Base-by-base conservation (phyloP, 1,284 basidiomycete species). In the Ustilago tritici region DNA sequence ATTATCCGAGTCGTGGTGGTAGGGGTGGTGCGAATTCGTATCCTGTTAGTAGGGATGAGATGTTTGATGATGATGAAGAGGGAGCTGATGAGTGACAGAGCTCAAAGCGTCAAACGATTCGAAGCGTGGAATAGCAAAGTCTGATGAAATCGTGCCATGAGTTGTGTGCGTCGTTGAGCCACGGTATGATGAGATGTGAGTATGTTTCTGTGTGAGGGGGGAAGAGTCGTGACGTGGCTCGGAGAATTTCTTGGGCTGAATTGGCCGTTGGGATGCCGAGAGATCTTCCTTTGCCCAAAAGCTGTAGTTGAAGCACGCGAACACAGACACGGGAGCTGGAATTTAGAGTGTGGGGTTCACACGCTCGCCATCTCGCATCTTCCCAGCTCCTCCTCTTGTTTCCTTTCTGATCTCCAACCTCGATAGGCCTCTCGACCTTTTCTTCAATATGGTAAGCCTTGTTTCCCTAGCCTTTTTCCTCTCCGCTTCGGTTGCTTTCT, bases 11-110 rank as follows among this genome's bases (percentile, higher is more conserved):
- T 14, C 64, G 11, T n/a, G 14, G 50, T 12, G 34, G n/a, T 17
- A 58, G 41, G 40, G 28, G 23, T 3, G 52, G 46, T 8, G 57
- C 65, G 3, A 63, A 59, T 19, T 65, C 73, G 35, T 55, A 68
- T 43, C 74, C 74, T 3, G 62, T 53, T 15, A 65, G 64, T 11
- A 43, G 65, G 38, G 73, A 76, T 34, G 68, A 67, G 41, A 17
- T 69, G 63, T 59, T 59, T 32, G 62, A 65, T 35, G 61, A 59
- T 15, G 67, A 61, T 17, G 61, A 61, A 14, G 67, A 65, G 2
- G 28, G 19, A 35, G 47, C 32, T 40, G 60, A 58, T 10, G 49
- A 46, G 32, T n/a, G 41, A 41, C 15, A 6, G 11, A 46, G n/a
- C n/a, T 19, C 2, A 19, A 46, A 46, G 23, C 19, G n/a, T n/a